Conservation (phyloP, 2,329 filamentous ascomycete species). For the Trichophyton equinum region DNA sequence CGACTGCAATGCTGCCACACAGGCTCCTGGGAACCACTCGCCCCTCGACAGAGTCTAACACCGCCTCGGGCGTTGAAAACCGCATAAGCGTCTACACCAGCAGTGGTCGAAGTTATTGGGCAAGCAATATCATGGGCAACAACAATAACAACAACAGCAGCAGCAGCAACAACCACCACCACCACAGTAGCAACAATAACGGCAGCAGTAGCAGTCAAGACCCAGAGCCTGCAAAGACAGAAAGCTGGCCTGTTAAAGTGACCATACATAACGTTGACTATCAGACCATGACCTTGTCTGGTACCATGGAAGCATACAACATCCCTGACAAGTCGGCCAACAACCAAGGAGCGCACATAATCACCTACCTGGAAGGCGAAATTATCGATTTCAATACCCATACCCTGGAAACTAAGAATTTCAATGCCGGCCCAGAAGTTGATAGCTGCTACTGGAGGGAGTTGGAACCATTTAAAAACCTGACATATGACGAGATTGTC, state of each 20-base stretch:
- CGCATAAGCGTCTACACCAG: constrained; percentile 28
- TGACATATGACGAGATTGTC: constrained; percentile 34
- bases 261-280: constrained; percentile 52
- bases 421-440: constrained; percentile 34
- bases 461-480: constrained; percentile 35
- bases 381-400: constrained; percentile 51
- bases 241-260: constrained; percentile 56
- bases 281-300: constrained; percentile 48
- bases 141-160: constrained; percentile 11
- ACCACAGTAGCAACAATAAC: constrained; percentile 12
- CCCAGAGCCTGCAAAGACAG: constrained; percentile 30
- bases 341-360: constrained; percentile 38
- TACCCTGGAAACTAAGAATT: constrained; percentile 37
- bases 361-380: constrained; percentile 50
- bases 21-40: constrained; percentile 19
- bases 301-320: constrained; percentile 59
- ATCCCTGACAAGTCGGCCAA: constrained; percentile 43
- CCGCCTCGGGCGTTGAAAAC: constrained; percentile 26
- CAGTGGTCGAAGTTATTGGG: constrained; percentile 26
- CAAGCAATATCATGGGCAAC: constrained; percentile 19
- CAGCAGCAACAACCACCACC: constrained; percentile 7
- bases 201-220: constrained; percentile 8
- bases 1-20: constrained; percentile 19
- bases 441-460: constrained; percentile 39
- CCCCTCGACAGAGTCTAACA: constrained; percentile 21